These are phyloP conservation scores for Phytophthora pseudosyringae DNA, from an alignment of 352 stramenopile genomes.

Conservation along the genomic window DNA sequence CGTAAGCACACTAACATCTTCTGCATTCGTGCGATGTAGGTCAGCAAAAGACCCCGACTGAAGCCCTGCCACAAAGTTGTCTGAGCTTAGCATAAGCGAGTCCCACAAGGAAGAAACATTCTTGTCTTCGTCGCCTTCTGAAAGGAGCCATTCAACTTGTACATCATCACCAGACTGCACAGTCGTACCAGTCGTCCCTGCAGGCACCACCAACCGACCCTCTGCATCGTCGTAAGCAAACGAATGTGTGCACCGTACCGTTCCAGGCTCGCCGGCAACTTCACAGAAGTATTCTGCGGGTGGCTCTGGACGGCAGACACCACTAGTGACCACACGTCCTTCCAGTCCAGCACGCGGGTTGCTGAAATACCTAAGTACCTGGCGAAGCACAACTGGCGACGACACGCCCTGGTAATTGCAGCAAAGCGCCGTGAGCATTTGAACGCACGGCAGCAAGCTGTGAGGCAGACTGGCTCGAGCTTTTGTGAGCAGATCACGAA, in stretches of 20 bases:
- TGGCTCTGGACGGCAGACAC: constrained; percentile 37
- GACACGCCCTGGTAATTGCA: constrained; percentile 37
- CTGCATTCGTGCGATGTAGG: constrained; percentile 31
- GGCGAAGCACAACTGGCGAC: constrained; percentile 43
- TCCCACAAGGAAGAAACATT: constrained; percentile 50
- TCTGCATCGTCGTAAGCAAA: constrained; percentile 57
- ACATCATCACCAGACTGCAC: constrained; percentile 25
- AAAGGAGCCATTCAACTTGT: constrained; percentile 55
- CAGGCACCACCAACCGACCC: constrained; percentile 41
- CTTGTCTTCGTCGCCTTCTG: constrained; percentile 5
- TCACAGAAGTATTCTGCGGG: constrained; percentile 55
- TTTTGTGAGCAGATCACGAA: constrained; percentile 42
- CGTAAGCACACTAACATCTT: constrained; percentile 55
- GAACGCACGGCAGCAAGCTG: constrained; percentile 50
- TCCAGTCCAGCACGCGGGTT: constrained; percentile 39
- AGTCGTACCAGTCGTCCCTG: constrained; percentile 44
- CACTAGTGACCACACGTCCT: constrained; percentile 4
- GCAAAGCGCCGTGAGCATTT: constrained; percentile 60
- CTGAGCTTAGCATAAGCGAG: constrained; percentile 45
- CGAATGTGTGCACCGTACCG: constrained; percentile 49
- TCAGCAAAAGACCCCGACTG: constrained; percentile 38
- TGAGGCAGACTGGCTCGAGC: constrained; percentile 43
- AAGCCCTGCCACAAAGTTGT: constrained; percentile 50
- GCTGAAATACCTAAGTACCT: constrained; percentile 59
- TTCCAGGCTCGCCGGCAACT: constrained; percentile 16